phyloP scores from a whole-genome alignment of 2,329 filamentous ascomycete genomes.

The Exophiala xenobiotica region DNA sequence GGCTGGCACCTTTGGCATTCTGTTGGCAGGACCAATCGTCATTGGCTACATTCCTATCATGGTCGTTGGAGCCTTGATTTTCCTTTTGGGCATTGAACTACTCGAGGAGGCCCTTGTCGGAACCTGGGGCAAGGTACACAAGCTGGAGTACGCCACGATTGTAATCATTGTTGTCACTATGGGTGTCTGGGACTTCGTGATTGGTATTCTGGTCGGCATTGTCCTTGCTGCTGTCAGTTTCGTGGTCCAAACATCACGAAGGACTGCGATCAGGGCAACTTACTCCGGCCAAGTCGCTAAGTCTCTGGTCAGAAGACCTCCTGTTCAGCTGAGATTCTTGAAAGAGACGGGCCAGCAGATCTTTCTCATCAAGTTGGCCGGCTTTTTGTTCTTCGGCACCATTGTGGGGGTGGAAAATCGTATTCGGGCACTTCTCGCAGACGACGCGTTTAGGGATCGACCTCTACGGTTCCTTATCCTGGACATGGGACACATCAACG shows the following conservation, averaged over 20 bases:
- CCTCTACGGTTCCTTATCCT: constrained; percentile 89
- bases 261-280: constrained; percentile 84
- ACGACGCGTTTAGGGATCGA: constrained; percentile 71
- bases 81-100: constrained; percentile 89
- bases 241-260: constrained; percentile 84
- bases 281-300: constrained; percentile 86
- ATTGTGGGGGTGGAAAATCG: constrained; percentile 93
- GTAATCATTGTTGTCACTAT: constrained; percentile 89
- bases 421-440: constrained; percentile 77
- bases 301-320: constrained; percentile 88
- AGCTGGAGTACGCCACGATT: constrained; percentile 83
- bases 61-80: constrained; percentile 94
- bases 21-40: constrained; percentile 80
- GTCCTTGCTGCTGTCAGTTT: constrained; percentile 87
- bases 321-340: constrained; percentile 82
- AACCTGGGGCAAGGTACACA: constrained; percentile 83
- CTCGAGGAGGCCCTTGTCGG: constrained; percentile 84
- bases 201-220: constrained; percentile 89
- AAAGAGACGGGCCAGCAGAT: constrained; percentile 84
- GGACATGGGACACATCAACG: constrained; percentile 84
- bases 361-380: constrained; percentile 84
- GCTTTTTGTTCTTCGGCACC: constrained; percentile 97
- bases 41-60: constrained; percentile 96
- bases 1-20: constrained; percentile 72
- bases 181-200: constrained; percentile 95